Evolutionary conservation across 2,329 filamentous ascomycete genomes (phyloP), one percentile per base, ranked within the genome.

Genomic region (Alternaria rosae): DNA sequence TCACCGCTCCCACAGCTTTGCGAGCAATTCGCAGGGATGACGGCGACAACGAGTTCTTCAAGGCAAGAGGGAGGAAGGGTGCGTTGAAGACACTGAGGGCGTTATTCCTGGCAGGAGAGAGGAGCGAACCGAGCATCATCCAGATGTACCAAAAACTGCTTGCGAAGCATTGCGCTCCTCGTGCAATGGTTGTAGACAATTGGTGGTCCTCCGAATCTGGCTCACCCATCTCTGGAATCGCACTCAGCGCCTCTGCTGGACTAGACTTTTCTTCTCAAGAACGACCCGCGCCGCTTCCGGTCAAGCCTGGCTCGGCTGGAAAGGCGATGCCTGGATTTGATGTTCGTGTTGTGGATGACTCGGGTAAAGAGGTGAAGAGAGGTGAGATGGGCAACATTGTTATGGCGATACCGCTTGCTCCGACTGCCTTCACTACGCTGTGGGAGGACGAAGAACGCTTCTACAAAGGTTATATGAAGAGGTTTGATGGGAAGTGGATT

Each of bases 261-360:
- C 81, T 83, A 53, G 79, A 88, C 61, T 84, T 87, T 52, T 78
- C 75, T 12, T 84, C 83, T 5, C 73, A 78, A 15, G 69, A 70
- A 28, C 75, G 75, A 7, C 64, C 77, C 51, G 80, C 80, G 41
- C 86, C 90, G 2, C 79, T 91, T 28, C 77, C 81, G 0, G 87
- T 94, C 75, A 93, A 91, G 70, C 92, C 93, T 1, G 94, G 94
- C 1, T 94, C 92, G 62, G 94, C 94, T 6, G 94, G 94, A 0
- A 95, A 97, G 76, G 87, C 93, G 0, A 93, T 96, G 89, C 94
- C 93, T 0, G 94, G 94, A 0, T 97, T 97, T 71, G 92, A 97
- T 70, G 91, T 97, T 4, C 86, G 90, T 15, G 85, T 94, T 13
- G 93, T 97, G 3, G 89, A 97, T 75, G 93, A 97, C 71, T 82